A percentile compares a stretch with the other conserved stretches of the same genome.
Evolutionary conservation across 768 basidiomycete genomes (phyloP).

Genomic region (Serendipita sp.): DNA sequence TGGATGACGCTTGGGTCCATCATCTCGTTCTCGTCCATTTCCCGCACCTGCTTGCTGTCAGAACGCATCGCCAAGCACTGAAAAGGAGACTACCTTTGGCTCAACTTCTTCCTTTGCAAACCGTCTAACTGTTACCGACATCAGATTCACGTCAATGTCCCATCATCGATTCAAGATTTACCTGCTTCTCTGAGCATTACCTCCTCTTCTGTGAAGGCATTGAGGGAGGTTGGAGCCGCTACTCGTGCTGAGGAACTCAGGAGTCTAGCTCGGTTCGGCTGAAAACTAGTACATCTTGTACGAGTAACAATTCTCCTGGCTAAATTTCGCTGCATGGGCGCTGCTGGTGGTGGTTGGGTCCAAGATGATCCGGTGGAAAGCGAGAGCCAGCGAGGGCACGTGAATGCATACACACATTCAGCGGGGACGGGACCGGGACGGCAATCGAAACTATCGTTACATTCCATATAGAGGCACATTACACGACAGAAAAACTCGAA

Average conservation of each 20-base stretch:
- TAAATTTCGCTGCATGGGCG: too few species aligned
- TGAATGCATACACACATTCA: too few species aligned
- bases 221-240: constrained; percentile 34
- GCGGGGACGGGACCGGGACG: too few species aligned
- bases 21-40: constrained; percentile 94
- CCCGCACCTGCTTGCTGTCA: constrained; percentile 44
- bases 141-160: not conserved
- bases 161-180: constrained; percentile 18
- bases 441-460: too few species aligned
- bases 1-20: constrained; percentile 85
- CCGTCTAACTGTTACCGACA: constrained; percentile 42
- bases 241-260: not conserved
- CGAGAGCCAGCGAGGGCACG: too few species aligned
- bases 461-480: too few species aligned
- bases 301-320: too few species aligned
- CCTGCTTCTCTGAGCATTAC: constrained; percentile 83
- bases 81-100: constrained; percentile 24
- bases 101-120: constrained; percentile 81
- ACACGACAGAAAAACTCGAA: too few species aligned
- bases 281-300: too few species aligned
- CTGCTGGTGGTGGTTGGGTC: too few species aligned
- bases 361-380: too few species aligned
- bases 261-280: not conserved
- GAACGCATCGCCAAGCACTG: too few species aligned
- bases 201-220: constrained; percentile 86